These are phyloP conservation scores for Xanthoparmelia taractica DNA, from an alignment of 495 filamentous ascomycete species.

Conservation along the genomic window DNA sequence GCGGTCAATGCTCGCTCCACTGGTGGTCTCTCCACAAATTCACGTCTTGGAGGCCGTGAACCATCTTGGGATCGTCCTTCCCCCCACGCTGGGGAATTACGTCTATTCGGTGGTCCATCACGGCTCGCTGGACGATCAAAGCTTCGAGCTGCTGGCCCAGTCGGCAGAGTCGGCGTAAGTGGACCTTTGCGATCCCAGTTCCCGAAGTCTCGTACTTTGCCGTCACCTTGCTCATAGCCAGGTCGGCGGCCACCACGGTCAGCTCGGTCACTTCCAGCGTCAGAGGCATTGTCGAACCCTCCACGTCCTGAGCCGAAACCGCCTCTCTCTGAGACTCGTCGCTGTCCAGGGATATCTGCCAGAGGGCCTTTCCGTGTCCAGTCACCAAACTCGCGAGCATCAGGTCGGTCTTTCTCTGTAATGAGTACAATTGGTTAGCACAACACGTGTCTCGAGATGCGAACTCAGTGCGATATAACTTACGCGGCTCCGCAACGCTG, in stretches of 20 bases:
- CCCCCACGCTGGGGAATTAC: conserved; percentile 75
- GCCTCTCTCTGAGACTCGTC: conserved; percentile 42
- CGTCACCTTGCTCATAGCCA: conserved; percentile 57
- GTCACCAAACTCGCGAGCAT: conserved; percentile 60
- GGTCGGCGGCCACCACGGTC: conserved; percentile 46
- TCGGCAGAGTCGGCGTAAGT: conserved; percentile 60
- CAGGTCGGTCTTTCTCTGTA: conserved; percentile 66
- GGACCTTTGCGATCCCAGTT: conserved; percentile 97
- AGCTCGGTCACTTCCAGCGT: conserved; percentile 46
- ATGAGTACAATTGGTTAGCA: conserved; percentile 18
- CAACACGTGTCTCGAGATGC: background rate
- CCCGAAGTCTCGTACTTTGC: conserved; percentile 75
- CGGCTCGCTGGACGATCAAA: conserved; percentile 55
- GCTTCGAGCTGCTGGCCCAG: conserved; percentile 51
- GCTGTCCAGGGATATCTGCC: conserved; percentile 51
- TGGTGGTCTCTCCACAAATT: conserved; percentile 62
- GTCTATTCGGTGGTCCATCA: conserved; percentile 55
- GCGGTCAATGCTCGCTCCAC: conserved; percentile 68
- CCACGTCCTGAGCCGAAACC: conserved; percentile 34
- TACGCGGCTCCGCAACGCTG: conserved; percentile 81
- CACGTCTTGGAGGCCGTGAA: conserved; percentile 71
- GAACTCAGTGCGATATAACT: conserved; percentile 29
- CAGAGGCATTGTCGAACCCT: conserved; percentile 44
- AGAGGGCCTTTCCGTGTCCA: conserved; percentile 91
- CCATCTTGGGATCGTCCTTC: conserved; percentile 63